These are phyloP conservation scores for Rhizomucor miehei DNA, from an alignment of 371 early-diverging fungal species.

Conservation along the genomic window DNA sequence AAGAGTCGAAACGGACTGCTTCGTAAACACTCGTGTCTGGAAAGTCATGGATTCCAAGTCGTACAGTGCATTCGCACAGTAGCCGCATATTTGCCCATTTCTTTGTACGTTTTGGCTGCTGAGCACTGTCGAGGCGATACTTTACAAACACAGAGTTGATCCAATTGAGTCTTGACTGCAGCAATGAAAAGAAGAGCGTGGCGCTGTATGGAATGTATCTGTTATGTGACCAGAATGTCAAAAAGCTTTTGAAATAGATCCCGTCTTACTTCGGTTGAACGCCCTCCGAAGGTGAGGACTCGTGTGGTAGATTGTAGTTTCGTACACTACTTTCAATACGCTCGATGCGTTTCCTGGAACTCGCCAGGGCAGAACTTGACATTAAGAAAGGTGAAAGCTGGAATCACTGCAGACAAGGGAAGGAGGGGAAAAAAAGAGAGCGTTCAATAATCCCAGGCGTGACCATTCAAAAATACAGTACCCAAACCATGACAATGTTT, in stretches of 20 bases:
- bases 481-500: too few species aligned
- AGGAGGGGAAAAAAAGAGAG: too few species aligned
- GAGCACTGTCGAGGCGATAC: conserved; percentile 33
- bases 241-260: too few species aligned
- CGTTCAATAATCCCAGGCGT: too few species aligned
- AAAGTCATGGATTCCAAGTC: conserved; percentile 41
- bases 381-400: background rate
- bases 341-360: background rate
- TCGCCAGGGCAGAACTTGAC: background rate
- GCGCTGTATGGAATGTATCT: background rate
- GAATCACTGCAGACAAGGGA: too few species aligned
- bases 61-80: conserved; percentile 30
- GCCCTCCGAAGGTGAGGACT: background rate
- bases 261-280: background rate
- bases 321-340: background rate
- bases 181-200: conserved; percentile 30
- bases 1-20: conserved; percentile 29
- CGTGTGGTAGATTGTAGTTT: background rate
- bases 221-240: background rate
- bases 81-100: conserved; percentile 44
- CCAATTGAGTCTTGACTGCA: conserved; percentile 48
- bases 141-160: conserved; percentile 30
- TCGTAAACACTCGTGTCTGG: conserved; percentile 38
- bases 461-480: too few species aligned
- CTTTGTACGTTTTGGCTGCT: conserved; percentile 36